Base-by-base conservation (phyloP, 2,329 filamentous ascomycete genomes). In the Colletotrichum godetiae region DNA sequence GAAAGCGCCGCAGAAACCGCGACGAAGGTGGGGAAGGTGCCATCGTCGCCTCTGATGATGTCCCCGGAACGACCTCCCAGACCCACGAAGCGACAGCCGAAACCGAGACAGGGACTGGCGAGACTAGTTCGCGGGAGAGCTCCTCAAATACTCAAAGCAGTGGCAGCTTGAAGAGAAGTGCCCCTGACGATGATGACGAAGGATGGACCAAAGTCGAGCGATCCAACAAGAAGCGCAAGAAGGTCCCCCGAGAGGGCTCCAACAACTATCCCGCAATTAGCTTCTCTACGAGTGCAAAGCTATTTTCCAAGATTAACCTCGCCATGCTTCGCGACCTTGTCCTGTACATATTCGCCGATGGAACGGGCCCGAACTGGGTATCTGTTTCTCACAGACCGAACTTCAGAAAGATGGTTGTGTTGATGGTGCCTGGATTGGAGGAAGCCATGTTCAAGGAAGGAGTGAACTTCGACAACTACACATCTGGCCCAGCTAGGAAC, bases 361-460 rank as follows among this genome's bases (percentile, higher is more conserved):
- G 91, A 13, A 79, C 87, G 1, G 87, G 89, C 2, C 92, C 92
- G 15, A 89, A 92, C 77, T 93, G 92, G 90, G 86, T 93, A 57
- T 87, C 88, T 57, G 87, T 93, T 61, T 86, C 86, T 72, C 88
- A 93, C 78, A 87, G 92, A 58, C 88, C 89, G 6, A 86, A 91
- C 72, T 91, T 93, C 77, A 86, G 90, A 75, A 97, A 97, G 83
- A 93, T 97, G 35, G 95, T 98, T 35, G 90, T 94, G 53, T 85
- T 99, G 76, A 96, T 98, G 93, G 92, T 98, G 12, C 97, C 97
- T 12, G 97, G 97, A 0, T 84, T 99, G 29, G 96, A 98, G 80
- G 90, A 94, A 78, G 93, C 91, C 75, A 97, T 98, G 93, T 97
- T 98, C 84, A 90, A 93, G 81, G 88, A 90, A 13, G 80, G 83